Base-by-base conservation (phyloP, 345 rosid genomes). In the Pugionium dolabratum region DNA sequence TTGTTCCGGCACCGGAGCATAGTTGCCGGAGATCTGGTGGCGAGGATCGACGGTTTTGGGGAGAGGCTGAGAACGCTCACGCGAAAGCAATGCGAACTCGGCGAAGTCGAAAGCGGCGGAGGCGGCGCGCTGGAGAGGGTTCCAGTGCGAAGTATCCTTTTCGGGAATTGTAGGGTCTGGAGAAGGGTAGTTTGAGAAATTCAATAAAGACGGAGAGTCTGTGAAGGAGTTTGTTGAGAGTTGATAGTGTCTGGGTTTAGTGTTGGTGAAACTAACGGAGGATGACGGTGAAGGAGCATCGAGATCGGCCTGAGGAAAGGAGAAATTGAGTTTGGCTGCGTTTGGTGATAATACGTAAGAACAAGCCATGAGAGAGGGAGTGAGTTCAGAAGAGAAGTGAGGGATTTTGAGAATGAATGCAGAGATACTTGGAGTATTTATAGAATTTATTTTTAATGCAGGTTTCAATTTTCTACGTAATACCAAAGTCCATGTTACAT, bases 31-130 rank as follows among this genome's bases (percentile, higher is more conserved):
- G 46, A 92, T 85, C 78, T 92, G 98, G 45, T 83, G 84, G 6
- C 63, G 50, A 6, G 98, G 98, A 70, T 92, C 98, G 0, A 85
- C 84, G 9, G 97, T 89, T 71, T 86, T 92, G 11, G 97, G 96
- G 1, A 92, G 84, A 6, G 85, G 86, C 31, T 67, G 79, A 35
- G 81, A 81, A 45, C 73, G 79, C 71, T 92, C 98, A 37, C 74
- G 83, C 9, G 83, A 71, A 1, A 87, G 61, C 57, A 92, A 75
- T 69, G 88, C 91, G 29, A 67, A n/a, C 59, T 92, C 98, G 0
- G 86, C 88, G n/a, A 77, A 39, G 64, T 87, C 87, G 2, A 92
- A 46, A 27, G 88, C 91, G 53, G 79, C 34, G 4, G 90, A 76
- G 0, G 91, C 97, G 9, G 82, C 86, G 56, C 76, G 83, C 71